Percentiles rank a stretch among this genome's conserved stretches.
Evolutionary conservation across 1,139 yeast species (phyloP).

Genomic region (Kazachstania sp.): DNA sequence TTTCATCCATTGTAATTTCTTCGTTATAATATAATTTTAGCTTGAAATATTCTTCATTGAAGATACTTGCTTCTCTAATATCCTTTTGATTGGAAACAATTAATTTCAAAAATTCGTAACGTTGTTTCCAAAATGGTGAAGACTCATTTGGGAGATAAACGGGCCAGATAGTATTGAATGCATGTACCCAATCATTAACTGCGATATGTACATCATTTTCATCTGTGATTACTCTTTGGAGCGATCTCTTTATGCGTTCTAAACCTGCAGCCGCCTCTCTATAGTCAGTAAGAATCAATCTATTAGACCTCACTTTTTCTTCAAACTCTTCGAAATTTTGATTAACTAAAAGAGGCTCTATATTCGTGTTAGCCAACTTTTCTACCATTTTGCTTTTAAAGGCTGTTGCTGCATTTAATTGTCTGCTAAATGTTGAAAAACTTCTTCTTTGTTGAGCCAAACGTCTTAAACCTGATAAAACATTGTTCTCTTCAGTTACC

Average conservation of each 20-base stretch:
- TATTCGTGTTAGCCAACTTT: too few relatives aligned
- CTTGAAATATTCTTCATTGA: slow-evolving; percentile 16
- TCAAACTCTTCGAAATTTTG: too few relatives aligned
- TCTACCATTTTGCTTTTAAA: too few relatives aligned
- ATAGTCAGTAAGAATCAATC: too few relatives aligned
- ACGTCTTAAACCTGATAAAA: slow-evolving; percentile 24
- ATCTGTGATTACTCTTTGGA: too few relatives aligned
- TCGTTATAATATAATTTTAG: slow-evolving; percentile 17
- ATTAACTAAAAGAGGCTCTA: too few relatives aligned
- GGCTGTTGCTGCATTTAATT: neutral
- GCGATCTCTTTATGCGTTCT: too few relatives aligned
- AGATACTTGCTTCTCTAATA: slow-evolving; percentile 6
- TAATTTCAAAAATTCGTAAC: slow-evolving; percentile 13
- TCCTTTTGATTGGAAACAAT: slow-evolving; percentile 11
- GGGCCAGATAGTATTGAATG: slow-evolving; percentile 21
- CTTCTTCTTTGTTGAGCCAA: slow-evolving; percentile 25
- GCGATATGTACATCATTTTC: too few relatives aligned
- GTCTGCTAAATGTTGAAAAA: slow-evolving; percentile 7
- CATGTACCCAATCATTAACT: slow-evolving; percentile 10
- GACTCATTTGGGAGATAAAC: slow-evolving; percentile 7
- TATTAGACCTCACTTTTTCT: too few relatives aligned
- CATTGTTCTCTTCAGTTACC: slow-evolving; percentile 15
- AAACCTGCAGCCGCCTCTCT: too few relatives aligned
- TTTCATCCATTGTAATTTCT: slow-evolving; percentile 15
- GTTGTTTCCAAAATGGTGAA: slow-evolving; percentile 15